Evolutionary conservation across 768 basidiomycete species (phyloP).

Genomic region (Tremella fuciformis): DNA sequence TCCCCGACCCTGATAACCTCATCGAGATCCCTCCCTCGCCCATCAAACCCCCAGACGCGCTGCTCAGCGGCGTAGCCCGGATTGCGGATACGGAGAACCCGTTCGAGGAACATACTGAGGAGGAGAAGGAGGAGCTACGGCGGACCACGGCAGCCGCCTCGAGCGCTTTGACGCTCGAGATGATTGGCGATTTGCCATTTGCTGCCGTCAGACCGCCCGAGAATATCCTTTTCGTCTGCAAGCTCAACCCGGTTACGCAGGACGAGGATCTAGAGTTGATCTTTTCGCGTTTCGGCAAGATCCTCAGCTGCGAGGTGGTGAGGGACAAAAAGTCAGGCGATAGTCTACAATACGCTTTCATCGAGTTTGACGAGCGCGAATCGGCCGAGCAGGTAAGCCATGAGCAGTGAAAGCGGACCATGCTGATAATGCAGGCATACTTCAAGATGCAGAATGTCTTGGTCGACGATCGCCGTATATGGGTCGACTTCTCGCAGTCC

Average conservation of each 20-base stretch:
- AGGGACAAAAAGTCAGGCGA: constrained; percentile 94
- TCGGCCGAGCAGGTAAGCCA: constrained; percentile 82
- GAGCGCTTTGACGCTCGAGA: constrained; percentile 92
- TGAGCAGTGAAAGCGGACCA: not conserved
- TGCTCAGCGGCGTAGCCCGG: constrained; percentile 58
- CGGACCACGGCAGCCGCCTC: constrained; percentile 87
- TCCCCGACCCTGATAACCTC: constrained; percentile 77
- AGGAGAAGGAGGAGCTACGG: constrained; percentile 74
- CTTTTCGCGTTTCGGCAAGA: constrained; percentile 89
- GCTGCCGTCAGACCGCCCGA: constrained; percentile 97
- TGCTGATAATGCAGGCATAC: constrained; percentile 62
- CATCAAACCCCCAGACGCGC: constrained; percentile 71
- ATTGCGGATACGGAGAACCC: constrained; percentile 96
- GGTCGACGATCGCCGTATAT: constrained; percentile 91
- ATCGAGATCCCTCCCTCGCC: constrained; percentile 72
- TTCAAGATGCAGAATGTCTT: constrained; percentile 99
- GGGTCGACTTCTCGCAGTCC: constrained; percentile 99
- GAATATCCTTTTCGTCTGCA: constrained; percentile 98
- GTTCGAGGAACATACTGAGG: constrained; percentile 73
- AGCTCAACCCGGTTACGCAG: constrained; percentile 89
- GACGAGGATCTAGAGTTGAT: constrained; percentile 97
- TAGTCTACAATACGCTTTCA: constrained; percentile 95
- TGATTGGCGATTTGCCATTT: constrained; percentile 98
- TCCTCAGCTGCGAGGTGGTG: constrained; percentile 97
- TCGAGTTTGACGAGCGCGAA: constrained; percentile 91